Percentiles rank a stretch among this genome's conserved stretches.
Conservation (phyloP, 805 yeast species). For the Suhomyces prunicola region DNA sequence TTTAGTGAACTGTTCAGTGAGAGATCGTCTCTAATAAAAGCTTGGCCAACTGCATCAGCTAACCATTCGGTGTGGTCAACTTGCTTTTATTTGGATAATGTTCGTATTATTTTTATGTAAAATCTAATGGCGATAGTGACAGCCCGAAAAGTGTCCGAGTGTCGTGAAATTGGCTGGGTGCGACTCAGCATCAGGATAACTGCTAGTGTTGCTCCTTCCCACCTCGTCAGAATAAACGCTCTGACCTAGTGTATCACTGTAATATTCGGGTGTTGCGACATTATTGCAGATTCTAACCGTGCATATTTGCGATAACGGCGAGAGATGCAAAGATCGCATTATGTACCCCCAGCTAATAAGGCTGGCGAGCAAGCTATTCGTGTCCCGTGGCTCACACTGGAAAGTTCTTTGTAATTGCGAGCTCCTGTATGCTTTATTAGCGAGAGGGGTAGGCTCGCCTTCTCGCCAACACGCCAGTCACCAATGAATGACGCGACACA, state of each 20-base stretch:
- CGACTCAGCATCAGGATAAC: background rate
- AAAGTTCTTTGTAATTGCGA: background rate
- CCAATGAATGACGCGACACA: background rate
- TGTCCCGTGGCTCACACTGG: background rate
- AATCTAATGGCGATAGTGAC: background rate
- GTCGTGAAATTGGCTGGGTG: background rate
- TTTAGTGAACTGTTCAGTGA: background rate
- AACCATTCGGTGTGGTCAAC: background rate
- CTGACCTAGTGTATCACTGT: background rate
- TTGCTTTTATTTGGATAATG: background rate
- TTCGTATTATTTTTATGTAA: background rate
- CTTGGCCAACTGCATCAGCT: background rate
- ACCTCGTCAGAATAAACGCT: background rate
- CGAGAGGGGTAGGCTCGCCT: background rate
- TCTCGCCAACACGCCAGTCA: background rate
- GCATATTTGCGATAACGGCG: background rate
- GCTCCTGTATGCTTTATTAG: background rate
- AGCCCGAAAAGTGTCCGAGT: background rate
- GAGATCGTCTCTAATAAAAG: background rate
- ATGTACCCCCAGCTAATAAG: background rate
- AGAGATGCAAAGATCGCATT: background rate
- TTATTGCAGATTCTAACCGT: background rate
- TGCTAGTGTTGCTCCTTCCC: background rate
- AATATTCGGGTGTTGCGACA: background rate
- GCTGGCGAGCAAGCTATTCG: background rate